Evolutionary conservation across 257 asterid genomes (phyloP), one percentile per base, ranked within the genome.

Genomic region (Leonotis leonurus): DNA sequence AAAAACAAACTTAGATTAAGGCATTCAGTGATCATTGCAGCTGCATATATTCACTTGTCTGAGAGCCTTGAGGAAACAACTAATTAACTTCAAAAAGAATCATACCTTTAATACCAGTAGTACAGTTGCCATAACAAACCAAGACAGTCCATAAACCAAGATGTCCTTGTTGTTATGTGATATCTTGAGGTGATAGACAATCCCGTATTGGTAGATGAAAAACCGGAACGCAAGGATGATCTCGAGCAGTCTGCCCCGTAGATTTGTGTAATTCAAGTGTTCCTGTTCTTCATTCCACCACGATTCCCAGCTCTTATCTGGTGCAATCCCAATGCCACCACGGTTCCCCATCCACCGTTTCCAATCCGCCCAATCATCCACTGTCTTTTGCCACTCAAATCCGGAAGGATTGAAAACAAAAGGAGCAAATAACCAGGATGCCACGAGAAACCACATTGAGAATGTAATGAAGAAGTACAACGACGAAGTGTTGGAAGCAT

Each of bases 211-310:
- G 83, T 85, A 93, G 57, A 93, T 78, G 67, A 93, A 83, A 68
- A 93, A 93, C 0, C 97, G 96, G 46, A 81, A 71, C 7, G 94
- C 68, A 22, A 93, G 97, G 62, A 90, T 48, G 48, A 93, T 87
- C 58, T 93, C 99, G 33, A 89, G 75, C 64, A 82, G 70, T 73
- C 90, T 75, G 43, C 94, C 97, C 77, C 96, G 80, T 17, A 79
- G 13, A 64, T 78, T 82, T 1, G 96, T 93, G 77, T 76, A 49
- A 53, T 73, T 89, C 76, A 93, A 67, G 81, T 87, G 99, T 67
- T 93, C 99, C 52, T 89, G 97, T 58, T 93, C 99, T 22, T 69
- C 89, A 54, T 85, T 85, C 99, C 99, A 93, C 99, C 99, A 93
- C 7, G 99, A 77, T 78, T 93, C 99, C 99, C 99, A 93, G 61